These are phyloP conservation scores for Chondrus crispus DNA, from an alignment of 23 red algal genomes.

Conservation along the genomic window DNA sequence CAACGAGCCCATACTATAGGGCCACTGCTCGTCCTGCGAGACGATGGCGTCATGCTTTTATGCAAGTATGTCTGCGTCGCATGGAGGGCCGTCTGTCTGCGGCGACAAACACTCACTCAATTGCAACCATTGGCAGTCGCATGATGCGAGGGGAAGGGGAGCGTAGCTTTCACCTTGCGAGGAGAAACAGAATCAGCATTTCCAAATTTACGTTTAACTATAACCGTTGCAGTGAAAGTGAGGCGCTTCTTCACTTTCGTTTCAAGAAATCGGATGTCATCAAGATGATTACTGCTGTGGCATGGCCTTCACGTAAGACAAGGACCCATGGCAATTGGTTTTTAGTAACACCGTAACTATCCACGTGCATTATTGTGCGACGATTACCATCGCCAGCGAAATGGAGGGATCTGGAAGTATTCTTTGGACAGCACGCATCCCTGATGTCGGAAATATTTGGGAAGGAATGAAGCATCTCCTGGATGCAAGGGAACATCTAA, in stretches of 20 bases:
- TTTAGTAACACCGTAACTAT: neutral
- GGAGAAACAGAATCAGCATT: neutral
- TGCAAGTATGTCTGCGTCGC: no score
- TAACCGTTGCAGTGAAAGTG: neutral
- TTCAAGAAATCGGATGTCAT: neutral
- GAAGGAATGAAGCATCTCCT: neutral
- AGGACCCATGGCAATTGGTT: neutral
- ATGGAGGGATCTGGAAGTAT: neutral
- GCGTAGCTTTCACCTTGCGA: no score
- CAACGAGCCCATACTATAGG: no score
- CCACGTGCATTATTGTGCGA: neutral
- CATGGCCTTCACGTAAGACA: neutral
- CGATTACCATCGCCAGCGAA: neutral
- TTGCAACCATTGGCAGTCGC: no score
- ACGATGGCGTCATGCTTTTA: no score
- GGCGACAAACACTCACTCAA: no score
- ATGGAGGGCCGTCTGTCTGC: no score
- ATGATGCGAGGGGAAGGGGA: no score
- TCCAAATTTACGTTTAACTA: neutral
- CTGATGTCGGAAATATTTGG: slow-evolving; percentile 14
- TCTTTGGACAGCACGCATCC: neutral
- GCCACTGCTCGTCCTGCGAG: no score
- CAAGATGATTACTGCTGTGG: neutral
- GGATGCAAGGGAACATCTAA: neutral
- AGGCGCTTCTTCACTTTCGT: neutral